These are phyloP conservation scores for Rutstroemia sp. DNA, from an alignment of 2,329 filamentous ascomycete genomes.

Conservation along the genomic window DNA sequence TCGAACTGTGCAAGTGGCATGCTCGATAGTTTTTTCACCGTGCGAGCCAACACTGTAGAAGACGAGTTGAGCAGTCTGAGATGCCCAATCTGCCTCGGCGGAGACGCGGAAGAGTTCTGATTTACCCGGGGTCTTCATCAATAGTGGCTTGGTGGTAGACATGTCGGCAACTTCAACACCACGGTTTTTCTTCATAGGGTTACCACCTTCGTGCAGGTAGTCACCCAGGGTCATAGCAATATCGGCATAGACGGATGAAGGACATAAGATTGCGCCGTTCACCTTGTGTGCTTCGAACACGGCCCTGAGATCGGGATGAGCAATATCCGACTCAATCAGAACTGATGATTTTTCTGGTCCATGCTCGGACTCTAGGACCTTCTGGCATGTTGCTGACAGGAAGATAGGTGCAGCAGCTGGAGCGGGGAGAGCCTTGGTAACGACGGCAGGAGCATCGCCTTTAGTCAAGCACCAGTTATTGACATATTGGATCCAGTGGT, in stretches of 20 bases:
- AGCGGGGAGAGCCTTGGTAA: neutral
- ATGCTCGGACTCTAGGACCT: neutral
- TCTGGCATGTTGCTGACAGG: neutral
- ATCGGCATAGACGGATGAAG: neutral
- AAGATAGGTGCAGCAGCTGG: neutral
- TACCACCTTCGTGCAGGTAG: conserved; percentile 41
- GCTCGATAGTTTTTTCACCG: neutral
- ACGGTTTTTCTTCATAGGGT: conserved; percentile 32
- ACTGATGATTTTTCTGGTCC: neutral
- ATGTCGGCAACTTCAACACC: conserved; percentile 55
- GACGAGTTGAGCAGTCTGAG: neutral
- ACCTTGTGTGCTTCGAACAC: neutral
- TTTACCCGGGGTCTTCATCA: neutral
- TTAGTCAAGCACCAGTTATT: conserved; percentile 44
- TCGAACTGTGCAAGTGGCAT: neutral
- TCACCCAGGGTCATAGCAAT: conserved; percentile 30
- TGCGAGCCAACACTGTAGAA: neutral
- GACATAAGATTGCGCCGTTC: neutral
- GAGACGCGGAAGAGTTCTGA: too few relatives aligned
- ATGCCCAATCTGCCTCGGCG: neutral
- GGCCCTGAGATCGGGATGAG: neutral
- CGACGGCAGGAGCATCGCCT: conserved; percentile 32
- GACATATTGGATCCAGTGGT: conserved; percentile 53
- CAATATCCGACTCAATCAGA: neutral
- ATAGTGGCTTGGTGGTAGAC: conserved; percentile 39